Base-by-base conservation (phyloP, 2,329 filamentous ascomycete genomes). In the Sporothrix luriei region DNA sequence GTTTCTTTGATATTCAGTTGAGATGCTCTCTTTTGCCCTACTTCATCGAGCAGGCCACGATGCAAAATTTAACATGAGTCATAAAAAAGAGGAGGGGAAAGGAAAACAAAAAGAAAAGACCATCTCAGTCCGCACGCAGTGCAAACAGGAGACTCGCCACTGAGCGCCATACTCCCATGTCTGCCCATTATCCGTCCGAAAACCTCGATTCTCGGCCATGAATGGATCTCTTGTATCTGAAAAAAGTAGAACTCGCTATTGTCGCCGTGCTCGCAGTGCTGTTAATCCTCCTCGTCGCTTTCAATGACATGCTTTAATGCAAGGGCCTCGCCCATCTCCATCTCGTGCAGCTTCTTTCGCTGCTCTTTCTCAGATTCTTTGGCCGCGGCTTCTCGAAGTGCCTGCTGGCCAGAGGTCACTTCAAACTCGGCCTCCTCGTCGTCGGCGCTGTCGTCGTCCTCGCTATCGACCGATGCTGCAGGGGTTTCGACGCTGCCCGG, bases 311-410 rank as follows among this genome's bases (percentile, higher is more conserved):
- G 59, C 48, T 74, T 73, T 16, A 88, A 77, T 10, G 85, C 86
- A 2, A 81, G 82, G 14, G 85, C 86, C 75, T 88, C 86, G 69
- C 83, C 84, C 2, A 86, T 82, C 73, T 88, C 86, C 86, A 88
- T 88, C 74, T 83, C 81, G 74, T 87, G 86, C 19, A 88, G 79
- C 68, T 82, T 84, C 69, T 85, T 81, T 77, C 86, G 85, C 73
- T 83, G 80, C 70, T 82, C 80, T 68, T 79, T 75, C 43, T 76
- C 72, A 40, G 71, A 82, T 66, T 84, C 81, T 74, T 84, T 84
- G 71, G 79, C 79, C 72, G 82, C 78, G 70, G 79, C 79, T 61
- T 81, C 78, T 70, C 80, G 78, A 13, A 85, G 74, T 3, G 81
- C 77, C 71, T 84, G 76, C 62, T 78, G 74, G 65, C 78, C 80